These are phyloP conservation scores for Pleurotus salmoneostramineus DNA, from an alignment of 768 basidiomycete genomes.

Conservation along the genomic window DNA sequence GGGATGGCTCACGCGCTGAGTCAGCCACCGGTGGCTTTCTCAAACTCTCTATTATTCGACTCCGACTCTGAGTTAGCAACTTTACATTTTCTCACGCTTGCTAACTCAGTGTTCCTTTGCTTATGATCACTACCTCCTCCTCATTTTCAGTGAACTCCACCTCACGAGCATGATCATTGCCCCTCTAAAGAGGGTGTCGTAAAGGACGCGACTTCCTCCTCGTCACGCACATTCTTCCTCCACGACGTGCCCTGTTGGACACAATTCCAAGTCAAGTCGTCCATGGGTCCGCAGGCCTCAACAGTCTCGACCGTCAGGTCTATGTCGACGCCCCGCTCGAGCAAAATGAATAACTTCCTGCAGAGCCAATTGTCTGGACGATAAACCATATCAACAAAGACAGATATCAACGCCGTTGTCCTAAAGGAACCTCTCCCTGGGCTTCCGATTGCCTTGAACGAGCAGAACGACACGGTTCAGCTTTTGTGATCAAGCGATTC, in stretches of 20 bases:
- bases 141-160: conserved; percentile 17
- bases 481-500: not conserved
- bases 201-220: conserved; percentile 13
- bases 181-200: conserved; percentile 11
- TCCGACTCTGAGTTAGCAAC: too few species aligned
- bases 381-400: not conserved
- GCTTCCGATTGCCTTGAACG: not conserved
- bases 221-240: conserved; percentile 11
- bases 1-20: too few species aligned
- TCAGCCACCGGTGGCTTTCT: too few species aligned
- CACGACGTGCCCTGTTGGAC: conserved; percentile 17
- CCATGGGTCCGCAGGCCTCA: conserved; percentile 9
- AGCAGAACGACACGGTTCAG: not conserved
- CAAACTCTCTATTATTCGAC: too few species aligned
- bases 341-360: conserved; percentile 11
- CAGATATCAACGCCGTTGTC: not conserved
- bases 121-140: conserved; percentile 8
- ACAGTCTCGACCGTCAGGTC: not conserved
- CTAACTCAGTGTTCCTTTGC: too few species aligned
- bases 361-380: conserved; percentile 6
- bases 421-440: not conserved
- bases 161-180: conserved; percentile 17
- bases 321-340: conserved; percentile 12
- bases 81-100: too few species aligned
- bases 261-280: conserved; percentile 12